Conservation (phyloP, 139 green algal genomes). For the Micractinium conductrix region DNA sequence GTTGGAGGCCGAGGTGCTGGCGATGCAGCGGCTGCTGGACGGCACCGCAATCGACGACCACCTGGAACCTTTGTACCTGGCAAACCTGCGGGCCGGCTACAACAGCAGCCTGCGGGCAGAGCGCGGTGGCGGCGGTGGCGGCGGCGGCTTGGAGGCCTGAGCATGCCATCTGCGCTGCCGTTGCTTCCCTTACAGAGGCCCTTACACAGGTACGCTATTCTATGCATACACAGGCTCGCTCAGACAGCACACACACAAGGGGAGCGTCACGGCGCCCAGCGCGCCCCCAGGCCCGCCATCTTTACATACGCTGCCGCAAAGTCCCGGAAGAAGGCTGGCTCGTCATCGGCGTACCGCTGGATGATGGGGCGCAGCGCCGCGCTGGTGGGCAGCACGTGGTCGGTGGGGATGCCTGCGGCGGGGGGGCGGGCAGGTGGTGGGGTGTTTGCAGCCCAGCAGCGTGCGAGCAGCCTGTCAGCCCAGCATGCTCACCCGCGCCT, state of each 20-base stretch:
- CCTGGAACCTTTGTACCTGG: slow-evolving; percentile 30
- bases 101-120: too few species aligned
- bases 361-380: slow-evolving; percentile 53
- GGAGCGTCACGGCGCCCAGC: slow-evolving; percentile 26
- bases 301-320: slow-evolving; percentile 74
- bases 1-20: slow-evolving; percentile 22
- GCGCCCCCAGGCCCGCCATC: slow-evolving; percentile 60
- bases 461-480: too few species aligned
- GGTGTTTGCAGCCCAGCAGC: background rate
- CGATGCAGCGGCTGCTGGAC: slow-evolving; percentile 21
- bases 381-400: slow-evolving; percentile 87
- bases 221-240: too few species aligned
- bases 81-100: slow-evolving; percentile 5
- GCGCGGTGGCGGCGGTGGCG: too few species aligned
- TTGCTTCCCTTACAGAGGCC: too few species aligned
- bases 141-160: too few species aligned
- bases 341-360: slow-evolving; percentile 72
- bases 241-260: background rate
- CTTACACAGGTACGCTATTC: too few species aligned
- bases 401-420: slow-evolving; percentile 73
- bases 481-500: too few species aligned
- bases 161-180: too few species aligned
- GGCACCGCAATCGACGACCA: slow-evolving; percentile 18
- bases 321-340: slow-evolving; percentile 73
- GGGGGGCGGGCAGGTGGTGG: background rate